phyloP scores from a whole-genome alignment of 352 stramenopile species.

The Pythium pyrilobum region DNA sequence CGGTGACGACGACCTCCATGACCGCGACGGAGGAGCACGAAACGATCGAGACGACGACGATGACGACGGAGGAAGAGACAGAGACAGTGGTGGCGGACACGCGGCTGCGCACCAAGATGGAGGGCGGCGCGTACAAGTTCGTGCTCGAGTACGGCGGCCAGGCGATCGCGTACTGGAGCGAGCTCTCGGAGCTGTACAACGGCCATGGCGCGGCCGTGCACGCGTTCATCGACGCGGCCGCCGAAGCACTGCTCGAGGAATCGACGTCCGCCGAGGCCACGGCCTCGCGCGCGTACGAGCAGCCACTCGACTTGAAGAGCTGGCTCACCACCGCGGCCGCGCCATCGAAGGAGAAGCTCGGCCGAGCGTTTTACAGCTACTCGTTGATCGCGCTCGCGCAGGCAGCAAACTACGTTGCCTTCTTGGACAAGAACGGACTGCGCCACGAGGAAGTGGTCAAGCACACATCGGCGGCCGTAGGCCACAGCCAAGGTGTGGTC shows the following conservation, averaged over 20 bases:
- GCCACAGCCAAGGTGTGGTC: constrained; percentile 80
- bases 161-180: constrained; percentile 56
- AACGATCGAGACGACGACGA: constrained; percentile 9
- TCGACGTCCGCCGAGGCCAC: constrained; percentile 33
- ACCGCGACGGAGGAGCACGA: constrained; percentile 15
- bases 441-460: constrained; percentile 56
- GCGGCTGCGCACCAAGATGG: constrained; percentile 1
- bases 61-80: constrained; percentile 18
- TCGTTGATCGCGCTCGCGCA: constrained; percentile 73
- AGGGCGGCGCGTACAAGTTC: constrained; percentile 19
- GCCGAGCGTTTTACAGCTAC: constrained; percentile 67
- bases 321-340: constrained; percentile 36
- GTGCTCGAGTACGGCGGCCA: constrained; percentile 71
- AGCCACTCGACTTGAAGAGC: constrained; percentile 34
- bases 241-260: constrained; percentile 44
- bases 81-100: constrained; percentile 23
- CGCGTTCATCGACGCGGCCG: constrained; percentile 38
- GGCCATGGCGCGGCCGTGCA: constrained; percentile 25
- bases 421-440: constrained; percentile 44
- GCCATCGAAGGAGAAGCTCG: constrained; percentile 21
- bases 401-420: constrained; percentile 69
- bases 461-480: constrained; percentile 36
- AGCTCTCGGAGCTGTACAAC: constrained; percentile 48
- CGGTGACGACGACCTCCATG: constrained; percentile 5
- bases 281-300: constrained; percentile 46